These are phyloP conservation scores for Talaromyces sp. DNA, from an alignment of 2,329 filamentous ascomycete species.

Conservation along the genomic window DNA sequence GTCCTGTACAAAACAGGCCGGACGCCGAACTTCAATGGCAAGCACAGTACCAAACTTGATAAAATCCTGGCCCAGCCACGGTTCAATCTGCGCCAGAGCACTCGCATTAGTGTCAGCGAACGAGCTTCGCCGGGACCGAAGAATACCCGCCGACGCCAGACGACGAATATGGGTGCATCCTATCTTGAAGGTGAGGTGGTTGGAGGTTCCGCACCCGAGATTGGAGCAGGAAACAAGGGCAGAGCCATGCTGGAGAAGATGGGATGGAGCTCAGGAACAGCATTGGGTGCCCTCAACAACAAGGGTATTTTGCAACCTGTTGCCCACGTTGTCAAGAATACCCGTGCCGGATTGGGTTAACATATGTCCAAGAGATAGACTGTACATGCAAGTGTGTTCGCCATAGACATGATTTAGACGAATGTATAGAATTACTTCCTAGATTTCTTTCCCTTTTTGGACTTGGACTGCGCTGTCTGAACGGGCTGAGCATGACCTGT, in stretches of 20 bases:
- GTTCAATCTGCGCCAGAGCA: constrained; percentile 25
- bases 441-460: constrained; percentile 16
- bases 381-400: background rate
- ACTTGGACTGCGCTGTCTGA: background rate
- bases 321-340: constrained; percentile 79
- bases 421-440: constrained; percentile 10
- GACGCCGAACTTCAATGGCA: constrained; percentile 61
- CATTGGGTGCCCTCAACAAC: constrained; percentile 75
- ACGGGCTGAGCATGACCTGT: constrained; percentile 60
- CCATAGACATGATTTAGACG: background rate
- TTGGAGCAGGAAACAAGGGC: constrained; percentile 78
- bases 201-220: constrained; percentile 76
- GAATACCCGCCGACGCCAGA: constrained; percentile 22
- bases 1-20: constrained; percentile 69
- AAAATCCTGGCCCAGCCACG: constrained; percentile 34
- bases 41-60: constrained; percentile 49
- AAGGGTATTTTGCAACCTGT: constrained; percentile 87
- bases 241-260: constrained; percentile 90
- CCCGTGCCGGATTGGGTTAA: constrained; percentile 75
- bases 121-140: constrained; percentile 7
- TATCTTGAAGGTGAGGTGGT: constrained; percentile 86
- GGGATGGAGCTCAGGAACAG: constrained; percentile 88
- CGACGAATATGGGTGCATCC: constrained; percentile 41
- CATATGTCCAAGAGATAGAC: background rate
- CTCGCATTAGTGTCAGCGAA: constrained; percentile 5